Evolutionary conservation across 1,284 basidiomycete species (phyloP).

Genomic region (Neotropicomus parvogracilis): DNA sequence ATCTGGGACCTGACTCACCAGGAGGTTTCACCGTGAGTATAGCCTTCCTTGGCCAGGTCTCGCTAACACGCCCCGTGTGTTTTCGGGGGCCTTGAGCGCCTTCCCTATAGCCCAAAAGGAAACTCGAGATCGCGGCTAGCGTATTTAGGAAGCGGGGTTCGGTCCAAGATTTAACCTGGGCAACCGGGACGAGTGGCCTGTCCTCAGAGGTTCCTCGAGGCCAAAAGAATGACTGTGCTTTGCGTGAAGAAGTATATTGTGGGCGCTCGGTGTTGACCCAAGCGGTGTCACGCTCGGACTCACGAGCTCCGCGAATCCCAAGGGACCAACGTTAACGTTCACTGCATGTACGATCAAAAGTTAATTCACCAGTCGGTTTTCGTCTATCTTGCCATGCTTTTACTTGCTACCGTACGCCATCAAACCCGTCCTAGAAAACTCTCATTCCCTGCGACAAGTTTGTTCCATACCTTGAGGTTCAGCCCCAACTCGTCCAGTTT

Average conservation of each 20-base stretch:
- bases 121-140: conserved; percentile 20
- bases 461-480: conserved; percentile 15
- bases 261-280: conserved; percentile 31
- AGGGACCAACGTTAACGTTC: conserved; percentile 27
- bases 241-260: conserved; percentile 20
- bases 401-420: conserved; percentile 31
- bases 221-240: conserved; percentile 20
- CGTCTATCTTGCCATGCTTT: conserved; percentile 34
- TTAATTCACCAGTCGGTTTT: conserved; percentile 29
- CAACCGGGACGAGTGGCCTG: conserved; percentile 14
- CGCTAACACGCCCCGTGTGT: conserved; percentile 27
- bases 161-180: conserved; percentile 25
- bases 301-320: conserved; percentile 37
- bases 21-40: conserved; percentile 29
- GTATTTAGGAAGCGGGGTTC: conserved; percentile 25
- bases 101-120: conserved; percentile 25
- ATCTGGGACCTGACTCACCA: conserved; percentile 14
- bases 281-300: conserved; percentile 30
- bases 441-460: conserved; percentile 17
- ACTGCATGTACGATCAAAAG: conserved; percentile 31
- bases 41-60: conserved; percentile 32
- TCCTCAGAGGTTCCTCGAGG: conserved; percentile 30
- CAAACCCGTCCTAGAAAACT: conserved; percentile 29
- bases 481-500: conserved; percentile 28
- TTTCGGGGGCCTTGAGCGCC: conserved; percentile 28